Evolutionary conservation across 2,329 filamentous ascomycete genomes (phyloP).

Genomic region (Xylaria sp.): DNA sequence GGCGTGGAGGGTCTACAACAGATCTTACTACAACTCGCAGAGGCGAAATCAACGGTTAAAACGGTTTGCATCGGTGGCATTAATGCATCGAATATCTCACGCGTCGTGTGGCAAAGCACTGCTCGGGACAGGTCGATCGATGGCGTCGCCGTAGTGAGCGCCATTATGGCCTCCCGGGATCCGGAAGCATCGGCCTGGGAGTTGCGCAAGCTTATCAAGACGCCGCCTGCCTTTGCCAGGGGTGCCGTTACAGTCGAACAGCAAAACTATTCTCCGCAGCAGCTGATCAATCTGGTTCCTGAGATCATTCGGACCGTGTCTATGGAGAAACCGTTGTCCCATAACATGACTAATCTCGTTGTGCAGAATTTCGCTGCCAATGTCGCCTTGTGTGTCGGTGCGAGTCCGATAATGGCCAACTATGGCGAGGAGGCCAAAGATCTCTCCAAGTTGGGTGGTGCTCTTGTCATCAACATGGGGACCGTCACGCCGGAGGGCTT

Average conservation of each 20-base stretch:
- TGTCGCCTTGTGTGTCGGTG: constrained; percentile 83
- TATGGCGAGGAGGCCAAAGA: constrained; percentile 84
- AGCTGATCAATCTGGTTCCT: constrained; percentile 48
- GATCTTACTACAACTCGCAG: constrained; percentile 71
- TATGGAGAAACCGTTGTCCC: constrained; percentile 75
- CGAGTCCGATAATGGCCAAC: constrained; percentile 94
- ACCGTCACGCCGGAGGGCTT: constrained; percentile 82
- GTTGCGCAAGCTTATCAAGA: constrained; percentile 66
- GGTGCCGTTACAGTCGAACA: constrained; percentile 25
- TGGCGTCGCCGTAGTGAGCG: constrained; percentile 89
- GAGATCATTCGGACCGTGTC: constrained; percentile 70
- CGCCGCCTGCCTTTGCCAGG: constrained; percentile 48
- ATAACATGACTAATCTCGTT: constrained; percentile 98
- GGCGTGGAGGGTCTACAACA: constrained; percentile 75
- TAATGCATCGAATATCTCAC: constrained; percentile 78
- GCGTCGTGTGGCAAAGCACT: constrained; percentile 76
- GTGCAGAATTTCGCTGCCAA: constrained; percentile 97
- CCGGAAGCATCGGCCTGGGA: constrained; percentile 70
- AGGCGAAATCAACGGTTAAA: constrained; percentile 57
- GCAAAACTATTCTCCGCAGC: constrained; percentile 32
- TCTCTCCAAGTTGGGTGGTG: constrained; percentile 78
- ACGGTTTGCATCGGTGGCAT: constrained; percentile 92
- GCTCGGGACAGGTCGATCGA: constrained; percentile 70
- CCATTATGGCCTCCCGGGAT: constrained; percentile 78
- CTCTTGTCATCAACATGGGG: constrained; percentile 94